Percentiles rank a stretch among this genome's conserved stretches.
These are phyloP conservation scores for Dianthus caryophyllus DNA, from an alignment of 148 eudicot genomes.

Conservation along the genomic window DNA sequence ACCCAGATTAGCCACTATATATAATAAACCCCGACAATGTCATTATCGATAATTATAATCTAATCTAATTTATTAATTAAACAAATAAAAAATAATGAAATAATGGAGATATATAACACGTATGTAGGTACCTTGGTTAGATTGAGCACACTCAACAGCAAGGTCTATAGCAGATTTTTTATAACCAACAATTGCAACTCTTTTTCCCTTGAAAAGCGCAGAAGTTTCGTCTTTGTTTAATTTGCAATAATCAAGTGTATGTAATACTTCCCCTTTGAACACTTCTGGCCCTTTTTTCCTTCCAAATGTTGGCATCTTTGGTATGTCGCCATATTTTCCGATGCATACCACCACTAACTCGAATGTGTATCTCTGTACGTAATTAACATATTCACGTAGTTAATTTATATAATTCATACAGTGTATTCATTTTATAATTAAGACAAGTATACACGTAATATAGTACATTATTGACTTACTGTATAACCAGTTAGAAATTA, in stretches of 20 bases:
- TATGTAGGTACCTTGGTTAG: conserved; percentile 58
- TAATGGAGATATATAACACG: background rate
- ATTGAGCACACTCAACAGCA: conserved; percentile 87
- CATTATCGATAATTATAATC: too few relatives aligned
- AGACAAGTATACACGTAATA: too few relatives aligned
- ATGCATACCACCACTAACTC: conserved; percentile 82
- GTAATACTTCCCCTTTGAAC: conserved; percentile 71
- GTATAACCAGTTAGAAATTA: too few relatives aligned
- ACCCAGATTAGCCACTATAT: too few relatives aligned
- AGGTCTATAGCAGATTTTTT: conserved; percentile 95
- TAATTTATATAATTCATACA: too few relatives aligned
- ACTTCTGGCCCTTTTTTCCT: conserved; percentile 70
- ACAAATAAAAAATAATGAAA: too few relatives aligned
- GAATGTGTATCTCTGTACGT: conserved; percentile 58
- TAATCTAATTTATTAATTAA: too few relatives aligned
- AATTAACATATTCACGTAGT: background rate
- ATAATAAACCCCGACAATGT: too few relatives aligned
- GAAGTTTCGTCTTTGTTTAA: conserved; percentile 49
- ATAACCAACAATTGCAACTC: conserved; percentile 79
- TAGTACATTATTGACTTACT: too few relatives aligned
- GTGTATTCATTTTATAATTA: too few relatives aligned
- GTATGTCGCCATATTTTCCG: conserved; percentile 82
- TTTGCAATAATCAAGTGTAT: conserved; percentile 84
- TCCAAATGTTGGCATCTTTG: conserved; percentile 60
- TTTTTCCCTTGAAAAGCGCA: conserved; percentile 56